Evolutionary conservation across 805 yeast species (phyloP), one percentile per base, ranked within the genome.

Genomic region (Teunomyces panamensis): DNA sequence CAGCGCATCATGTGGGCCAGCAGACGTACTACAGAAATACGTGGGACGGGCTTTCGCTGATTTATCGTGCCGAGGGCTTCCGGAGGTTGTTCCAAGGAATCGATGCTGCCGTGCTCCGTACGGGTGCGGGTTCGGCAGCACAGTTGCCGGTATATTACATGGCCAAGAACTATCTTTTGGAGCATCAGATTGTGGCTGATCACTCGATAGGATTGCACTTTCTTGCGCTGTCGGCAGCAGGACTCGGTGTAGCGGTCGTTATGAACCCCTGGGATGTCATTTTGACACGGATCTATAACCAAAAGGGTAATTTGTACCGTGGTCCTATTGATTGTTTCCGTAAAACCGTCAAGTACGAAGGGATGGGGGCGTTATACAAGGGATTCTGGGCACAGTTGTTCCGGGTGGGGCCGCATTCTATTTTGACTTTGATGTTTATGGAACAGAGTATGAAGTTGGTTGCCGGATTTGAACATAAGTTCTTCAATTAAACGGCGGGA

Each of bases 221-320:
- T 52, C 60, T 78, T 9, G 81, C 96, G 1, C 81, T 90, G 37
- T 81, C 91, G 1, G 70, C 78, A 53, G 84, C 97, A 6, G 99
- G 99, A 39, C 64, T 90, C 35, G 97, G 96, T 57, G 98, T 94
- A 29, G 91, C 95, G 44, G 74, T 91, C 16, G 96, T 89, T 29
- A 92, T 94, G 97, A 94, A 91, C 65, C 98, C 99, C 11, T 90
- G 96, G 81, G 99, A 94, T 67, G 98, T 94, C 39, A 79, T 94
- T 45, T 74, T 94, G 69, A 94, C 99, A 1, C 81, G 99, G 72
- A 85, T 94, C 65, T 94, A 92, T 70, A 94, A 94, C 68, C 98
- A 94, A 66, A 87, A 85, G 67, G 96, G 96, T 43, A 78, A 87
- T 59, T 78, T 87, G 45, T 94, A 94, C 69, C 77, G 73, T 44